phyloP scores from a whole-genome alignment of 2,329 filamentous ascomycete genomes.

The Monilinia laxa region DNA sequence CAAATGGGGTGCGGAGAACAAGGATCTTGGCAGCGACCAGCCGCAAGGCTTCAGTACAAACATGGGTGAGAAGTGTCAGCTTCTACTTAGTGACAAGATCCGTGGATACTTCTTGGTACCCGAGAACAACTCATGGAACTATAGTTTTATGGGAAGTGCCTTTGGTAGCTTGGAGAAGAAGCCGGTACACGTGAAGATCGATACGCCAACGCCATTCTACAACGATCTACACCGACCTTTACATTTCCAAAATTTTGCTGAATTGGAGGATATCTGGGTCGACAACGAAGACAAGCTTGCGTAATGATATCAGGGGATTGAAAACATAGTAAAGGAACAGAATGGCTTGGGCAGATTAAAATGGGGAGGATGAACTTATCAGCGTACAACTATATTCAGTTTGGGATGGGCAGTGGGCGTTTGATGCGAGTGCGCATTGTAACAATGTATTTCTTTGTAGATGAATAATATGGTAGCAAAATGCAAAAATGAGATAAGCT shows the following conservation, averaged over 20 bases:
- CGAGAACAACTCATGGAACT: slow-evolving; percentile 90
- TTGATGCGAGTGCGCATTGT: slow-evolving; percentile 16
- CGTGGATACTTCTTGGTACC: slow-evolving; percentile 95
- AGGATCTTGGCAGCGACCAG: slow-evolving; percentile 86
- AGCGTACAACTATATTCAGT: slow-evolving; percentile 16
- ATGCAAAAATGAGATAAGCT: slow-evolving; percentile 8
- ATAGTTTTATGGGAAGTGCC: slow-evolving; percentile 92
- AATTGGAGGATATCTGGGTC: slow-evolving; percentile 95
- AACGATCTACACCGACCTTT: slow-evolving; percentile 87
- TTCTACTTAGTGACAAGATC: slow-evolving; percentile 89
- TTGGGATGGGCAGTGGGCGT: slow-evolving; percentile 9
- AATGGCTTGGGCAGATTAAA: slow-evolving; percentile 3
- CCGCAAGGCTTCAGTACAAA: slow-evolving; percentile 88
- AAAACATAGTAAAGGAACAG: not conserved
- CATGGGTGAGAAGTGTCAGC: slow-evolving; percentile 94
- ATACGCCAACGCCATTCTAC: slow-evolving; percentile 88
- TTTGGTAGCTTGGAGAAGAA: slow-evolving; percentile 91
- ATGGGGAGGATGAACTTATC: slow-evolving; percentile 6
- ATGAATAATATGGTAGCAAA: slow-evolving; percentile 18
- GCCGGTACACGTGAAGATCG: slow-evolving; percentile 85
- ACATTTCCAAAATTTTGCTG: slow-evolving; percentile 96
- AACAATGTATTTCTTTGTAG: slow-evolving; percentile 15
- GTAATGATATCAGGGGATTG: slow-evolving; percentile 13
- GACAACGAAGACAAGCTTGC: slow-evolving; percentile 92
- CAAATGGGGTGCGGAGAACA: slow-evolving; percentile 97